Conservation (phyloP, 129 eudicot genomes). For the Helianthus annuus region HanXRQr2.0-SUNRISE NC_035446.2:4545727-4546226, state of each 20-base stretch:
- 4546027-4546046: conserved; percentile 70
- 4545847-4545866: conserved; percentile 62
- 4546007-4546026: conserved; percentile 91
- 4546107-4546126: too few relatives aligned
- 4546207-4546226: too few relatives aligned
- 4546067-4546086: conserved; percentile 89
- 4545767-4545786: conserved; percentile 18
- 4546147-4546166: neutral
- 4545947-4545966: conserved; percentile 84
- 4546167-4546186: conserved; percentile 1
- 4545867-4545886: conserved; percentile 46
- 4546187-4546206: too few relatives aligned
- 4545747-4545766: neutral
- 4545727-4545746: conserved; percentile 15
- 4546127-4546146: too few relatives aligned
- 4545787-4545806: conserved; percentile 97
- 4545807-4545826: conserved; percentile 87
- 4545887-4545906: conserved; percentile 5
- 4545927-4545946: neutral
- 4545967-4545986: conserved; percentile 94
- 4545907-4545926: neutral
- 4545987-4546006: conserved; percentile 85
- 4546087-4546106: conserved; percentile 94
- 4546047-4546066: conserved; percentile 86
- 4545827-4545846: conserved; percentile 85